phyloP scores from a whole-genome alignment of 257 asterid species.

The Catharanthus roseus region DNA sequence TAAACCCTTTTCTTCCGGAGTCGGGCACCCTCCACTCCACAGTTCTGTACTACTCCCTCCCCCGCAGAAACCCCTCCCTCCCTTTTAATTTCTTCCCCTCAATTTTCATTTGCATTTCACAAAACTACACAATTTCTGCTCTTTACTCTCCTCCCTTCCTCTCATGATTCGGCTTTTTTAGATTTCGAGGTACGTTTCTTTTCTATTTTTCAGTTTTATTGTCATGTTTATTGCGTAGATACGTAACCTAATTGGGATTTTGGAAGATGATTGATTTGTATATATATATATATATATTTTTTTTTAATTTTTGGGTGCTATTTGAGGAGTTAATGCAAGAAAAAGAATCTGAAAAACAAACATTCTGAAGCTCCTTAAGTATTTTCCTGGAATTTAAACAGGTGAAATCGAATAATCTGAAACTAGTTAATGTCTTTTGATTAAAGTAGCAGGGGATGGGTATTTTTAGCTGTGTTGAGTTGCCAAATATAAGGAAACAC shows the following conservation, averaged over 20 bases:
- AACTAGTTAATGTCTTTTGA: background rate
- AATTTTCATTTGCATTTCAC: background rate
- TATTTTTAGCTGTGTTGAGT: background rate
- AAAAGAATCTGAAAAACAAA: background rate
- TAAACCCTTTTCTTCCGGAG: background rate
- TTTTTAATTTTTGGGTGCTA: too few species aligned
- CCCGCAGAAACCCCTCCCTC: background rate
- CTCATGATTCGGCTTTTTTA: background rate
- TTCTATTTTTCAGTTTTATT: background rate
- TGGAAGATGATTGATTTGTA: background rate
- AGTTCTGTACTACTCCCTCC: background rate
- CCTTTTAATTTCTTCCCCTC: background rate
- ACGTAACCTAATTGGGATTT: constrained; percentile 6
- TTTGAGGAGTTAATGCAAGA: background rate
- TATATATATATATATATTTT: too few species aligned
- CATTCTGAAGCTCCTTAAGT: background rate
- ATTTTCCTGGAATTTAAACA: background rate
- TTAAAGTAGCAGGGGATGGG: background rate
- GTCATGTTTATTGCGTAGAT: too few species aligned
- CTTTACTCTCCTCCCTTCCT: background rate
- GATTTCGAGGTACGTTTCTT: background rate
- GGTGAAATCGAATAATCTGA: background rate
- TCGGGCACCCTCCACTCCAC: background rate
- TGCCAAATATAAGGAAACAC: background rate
- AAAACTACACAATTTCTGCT: background rate